phyloP scores from a whole-genome alignment of 331 rosid species.

The Acacia pycnantha region DNA sequence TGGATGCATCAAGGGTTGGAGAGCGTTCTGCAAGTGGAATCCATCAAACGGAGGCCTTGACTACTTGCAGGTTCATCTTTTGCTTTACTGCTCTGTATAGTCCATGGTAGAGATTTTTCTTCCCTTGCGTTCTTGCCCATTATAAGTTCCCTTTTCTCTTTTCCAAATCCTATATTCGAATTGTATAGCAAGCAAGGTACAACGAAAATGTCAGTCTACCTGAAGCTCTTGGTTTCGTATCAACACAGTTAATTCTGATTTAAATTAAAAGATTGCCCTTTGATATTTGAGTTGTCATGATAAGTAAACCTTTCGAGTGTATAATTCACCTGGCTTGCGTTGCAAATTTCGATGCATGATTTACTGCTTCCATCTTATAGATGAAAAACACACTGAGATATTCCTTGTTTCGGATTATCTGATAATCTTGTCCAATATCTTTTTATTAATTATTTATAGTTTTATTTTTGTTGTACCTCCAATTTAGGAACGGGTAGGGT shows the following conservation, averaged over 20 bases:
- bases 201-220: not conserved
- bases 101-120: not conserved
- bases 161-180: not conserved
- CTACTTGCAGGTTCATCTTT: conserved; percentile 64
- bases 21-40: conserved; percentile 70
- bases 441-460: not conserved
- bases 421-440: not conserved
- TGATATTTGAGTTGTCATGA: not conserved
- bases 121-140: not conserved
- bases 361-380: not conserved
- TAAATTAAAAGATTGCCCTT: not conserved
- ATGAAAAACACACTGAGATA: not conserved
- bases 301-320: not conserved
- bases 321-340: not conserved
- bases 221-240: not conserved
- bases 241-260: not conserved
- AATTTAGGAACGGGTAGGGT: conserved; percentile 67
- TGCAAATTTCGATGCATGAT: not conserved
- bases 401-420: not conserved
- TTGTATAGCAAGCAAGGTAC: not conserved
- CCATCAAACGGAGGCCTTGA: conserved; percentile 74
- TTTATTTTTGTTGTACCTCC: conserved; percentile 3
- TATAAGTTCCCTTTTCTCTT: not conserved
- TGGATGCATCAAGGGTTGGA: conserved; percentile 69
- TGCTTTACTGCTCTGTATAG: not conserved